A percentile compares a stretch with the other conserved stretches of the same genome.
Conservation (phyloP, 139 green algal genomes). For the Chlamydomonas sphaeroides region DNA sequence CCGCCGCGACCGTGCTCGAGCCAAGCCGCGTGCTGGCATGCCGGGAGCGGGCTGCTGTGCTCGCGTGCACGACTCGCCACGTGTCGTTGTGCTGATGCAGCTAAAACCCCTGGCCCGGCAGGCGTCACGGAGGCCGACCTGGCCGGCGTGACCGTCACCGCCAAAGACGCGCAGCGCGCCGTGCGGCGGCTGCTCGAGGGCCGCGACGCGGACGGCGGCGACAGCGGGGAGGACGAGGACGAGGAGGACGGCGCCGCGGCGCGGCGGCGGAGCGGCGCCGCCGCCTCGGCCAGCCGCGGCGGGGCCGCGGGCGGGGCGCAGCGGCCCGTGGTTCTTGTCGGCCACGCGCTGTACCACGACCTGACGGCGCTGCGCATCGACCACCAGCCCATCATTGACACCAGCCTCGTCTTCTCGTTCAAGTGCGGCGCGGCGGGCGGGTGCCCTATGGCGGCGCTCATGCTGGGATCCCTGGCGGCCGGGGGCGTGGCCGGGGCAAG, state of each 20-base stretch:
- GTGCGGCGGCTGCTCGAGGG: constrained; percentile 52
- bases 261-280: not conserved
- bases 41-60: no score
- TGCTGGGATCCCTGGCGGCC: no score
- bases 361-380: constrained; percentile 66
- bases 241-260: no score
- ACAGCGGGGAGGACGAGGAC: no score
- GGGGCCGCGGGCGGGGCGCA: not conserved
- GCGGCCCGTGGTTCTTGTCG: constrained; percentile 62
- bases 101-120: no score
- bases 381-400: constrained; percentile 68
- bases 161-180: constrained; percentile 35
- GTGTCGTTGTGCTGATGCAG: no score
- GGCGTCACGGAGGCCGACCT: constrained; percentile 57
- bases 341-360: constrained; percentile 70
- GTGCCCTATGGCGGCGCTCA: no score
- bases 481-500: no score
- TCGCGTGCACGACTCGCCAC: no score
- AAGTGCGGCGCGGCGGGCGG: constrained; percentile 36
- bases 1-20: no score
- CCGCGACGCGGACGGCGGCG: no score
- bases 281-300: not conserved
- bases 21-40: no score
- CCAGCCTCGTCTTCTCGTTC: constrained; percentile 61
- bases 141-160: constrained; percentile 39